A percentile compares a stretch with the other conserved stretches of the same genome.
These are phyloP conservation scores for Quercus agrifolia DNA, from an alignment of 306 rosid genomes.

Conservation along the genomic window DNA sequence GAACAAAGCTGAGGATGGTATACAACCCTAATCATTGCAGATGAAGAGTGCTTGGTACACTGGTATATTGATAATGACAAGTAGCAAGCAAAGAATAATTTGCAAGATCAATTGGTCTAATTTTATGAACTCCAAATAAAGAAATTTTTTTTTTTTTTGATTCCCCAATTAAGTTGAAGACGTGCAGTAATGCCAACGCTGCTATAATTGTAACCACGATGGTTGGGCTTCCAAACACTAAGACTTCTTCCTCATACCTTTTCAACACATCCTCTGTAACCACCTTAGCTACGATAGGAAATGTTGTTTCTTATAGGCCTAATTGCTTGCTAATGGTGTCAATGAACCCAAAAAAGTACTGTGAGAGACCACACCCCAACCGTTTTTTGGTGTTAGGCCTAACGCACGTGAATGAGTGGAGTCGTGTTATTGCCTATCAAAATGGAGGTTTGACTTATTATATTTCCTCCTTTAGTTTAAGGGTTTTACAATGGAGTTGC, in stretches of 20 bases:
- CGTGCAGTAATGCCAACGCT: conserved; percentile 46
- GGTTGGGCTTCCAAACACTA: conserved; percentile 58
- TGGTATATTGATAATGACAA: conserved; percentile 19
- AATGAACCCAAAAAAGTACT: conserved; percentile 34
- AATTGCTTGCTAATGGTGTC: conserved; percentile 38
- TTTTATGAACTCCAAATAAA: background rate
- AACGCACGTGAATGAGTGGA: too few species aligned
- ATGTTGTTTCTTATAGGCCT: conserved; percentile 50
- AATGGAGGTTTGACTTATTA: too few species aligned
- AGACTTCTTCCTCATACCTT: conserved; percentile 46
- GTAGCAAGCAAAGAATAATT: conserved; percentile 13
- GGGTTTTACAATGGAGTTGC: too few species aligned
- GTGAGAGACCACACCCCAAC: too few species aligned
- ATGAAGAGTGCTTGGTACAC: conserved; percentile 55
- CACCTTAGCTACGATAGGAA: conserved; percentile 44
- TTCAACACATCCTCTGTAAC: conserved; percentile 36
- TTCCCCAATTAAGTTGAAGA: conserved; percentile 39
- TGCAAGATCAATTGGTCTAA: conserved; percentile 21
- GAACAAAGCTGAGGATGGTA: conserved; percentile 38
- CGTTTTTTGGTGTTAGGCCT: too few species aligned
- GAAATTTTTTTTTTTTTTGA: background rate
- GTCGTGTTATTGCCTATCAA: too few species aligned
- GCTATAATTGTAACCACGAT: conserved; percentile 39
- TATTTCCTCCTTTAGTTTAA: too few species aligned
- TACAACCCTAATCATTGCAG: conserved; percentile 43